These are phyloP conservation scores for Remersonia thermophila DNA, from an alignment of 2,329 filamentous ascomycete genomes.

Conservation along the genomic window DNA sequence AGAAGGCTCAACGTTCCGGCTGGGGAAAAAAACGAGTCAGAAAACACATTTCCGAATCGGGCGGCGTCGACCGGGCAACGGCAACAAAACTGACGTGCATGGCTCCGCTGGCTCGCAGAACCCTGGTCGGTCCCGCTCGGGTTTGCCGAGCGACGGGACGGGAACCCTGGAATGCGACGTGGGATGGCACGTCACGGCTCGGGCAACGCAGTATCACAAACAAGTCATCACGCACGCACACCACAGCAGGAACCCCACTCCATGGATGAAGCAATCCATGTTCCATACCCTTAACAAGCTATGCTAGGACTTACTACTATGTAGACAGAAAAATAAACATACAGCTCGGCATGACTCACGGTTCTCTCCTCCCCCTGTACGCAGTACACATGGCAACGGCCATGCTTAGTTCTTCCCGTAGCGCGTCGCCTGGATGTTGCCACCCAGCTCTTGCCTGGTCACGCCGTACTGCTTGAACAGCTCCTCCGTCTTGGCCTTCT, in stretches of 20 bases:
- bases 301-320: too few species aligned
- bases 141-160: not conserved
- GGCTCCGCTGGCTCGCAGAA: conserved; percentile 3
- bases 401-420: conserved; percentile 31
- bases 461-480: conserved; percentile 49
- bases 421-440: conserved; percentile 29
- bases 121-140: not conserved
- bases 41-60: conserved; percentile 18
- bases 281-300: too few species aligned
- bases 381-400: not conserved
- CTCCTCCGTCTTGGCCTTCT: conserved; percentile 52
- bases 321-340: too few species aligned
- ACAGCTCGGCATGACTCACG: too few species aligned
- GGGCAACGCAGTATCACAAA: not conserved
- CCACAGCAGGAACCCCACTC: too few species aligned
- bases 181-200: conserved; percentile 4
- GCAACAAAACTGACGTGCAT: conserved; percentile 1
- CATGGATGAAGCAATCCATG: too few species aligned
- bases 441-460: conserved; percentile 35
- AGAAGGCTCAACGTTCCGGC: too few species aligned
- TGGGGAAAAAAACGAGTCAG: conserved; percentile 10
- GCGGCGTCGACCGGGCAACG: conserved; percentile 18
- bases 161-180: not conserved
- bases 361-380: too few species aligned
- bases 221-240: too few species aligned